Evolutionary conservation across 2,329 filamentous ascomycete genomes (phyloP), one percentile per base, ranked within the genome.

Genomic region (Fusarium sacchari): DNA sequence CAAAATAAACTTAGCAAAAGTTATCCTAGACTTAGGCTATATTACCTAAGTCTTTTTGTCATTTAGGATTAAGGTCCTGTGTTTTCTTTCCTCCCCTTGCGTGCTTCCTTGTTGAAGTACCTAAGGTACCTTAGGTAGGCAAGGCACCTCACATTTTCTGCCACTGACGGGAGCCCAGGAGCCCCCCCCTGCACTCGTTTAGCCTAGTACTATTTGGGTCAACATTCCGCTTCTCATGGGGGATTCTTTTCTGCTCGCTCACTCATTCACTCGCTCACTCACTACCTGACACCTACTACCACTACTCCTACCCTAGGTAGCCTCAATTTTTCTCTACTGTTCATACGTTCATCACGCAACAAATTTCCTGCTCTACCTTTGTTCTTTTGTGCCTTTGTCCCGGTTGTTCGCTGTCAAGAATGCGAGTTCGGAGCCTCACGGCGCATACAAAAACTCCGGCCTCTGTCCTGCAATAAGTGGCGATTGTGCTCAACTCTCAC

Each of bases 401-500:
- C 58, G 42, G 36, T 58, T 34, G 36, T 34, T 30, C 47, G 20
- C 36, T 50, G 60, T 34, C 56, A 40, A 73, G 50, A 52, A 75
- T 71, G 59, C 55, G 47, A 74, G 66, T 61, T 61, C 34, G 32
- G 57, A 59, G 49, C 43, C 53, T 50, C 24, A 40, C 57, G 40
- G 43, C 44, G 46, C 60, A 53, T 34, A 55, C 63, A 58, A 34
- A 59, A 58, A 67, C 28, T 74, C 65, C 70, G 60, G 59, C 63
- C 59, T 69, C 57, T 72, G 60, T 59, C 71, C 67, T 65, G 60
- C 68, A 49, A 43, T 56, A 64, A 68, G 67, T 73, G 71, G 71
- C 71, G 64, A 74, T 72, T 74, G 49, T 53, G 59, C 67, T 73
- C 60, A 49, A 53, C 63, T 71, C 59, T 72, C 52, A 68, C 71